Conservation (phyloP, 2,329 filamentous ascomycete species). For the Cladorrhinum sp. region DNA sequence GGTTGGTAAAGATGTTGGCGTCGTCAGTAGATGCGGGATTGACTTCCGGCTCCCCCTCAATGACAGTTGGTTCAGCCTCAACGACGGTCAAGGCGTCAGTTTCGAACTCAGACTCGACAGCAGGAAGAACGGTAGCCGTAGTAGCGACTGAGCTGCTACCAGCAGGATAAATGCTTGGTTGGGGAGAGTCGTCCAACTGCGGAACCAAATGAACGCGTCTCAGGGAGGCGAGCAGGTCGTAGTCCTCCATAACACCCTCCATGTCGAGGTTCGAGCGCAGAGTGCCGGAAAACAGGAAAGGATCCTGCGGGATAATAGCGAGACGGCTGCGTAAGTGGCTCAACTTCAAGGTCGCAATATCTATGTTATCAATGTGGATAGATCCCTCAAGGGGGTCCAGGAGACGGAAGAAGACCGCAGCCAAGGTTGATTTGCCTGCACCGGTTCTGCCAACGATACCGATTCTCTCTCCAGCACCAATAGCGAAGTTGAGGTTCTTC, state of each 20-base stretch:
- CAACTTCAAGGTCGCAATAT: constrained; percentile 58
- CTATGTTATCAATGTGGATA: constrained; percentile 46
- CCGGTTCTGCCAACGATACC: constrained; percentile 65
- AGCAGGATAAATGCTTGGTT: background rate
- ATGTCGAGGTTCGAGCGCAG: constrained; percentile 63
- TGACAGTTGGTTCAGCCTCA: constrained; percentile 22
- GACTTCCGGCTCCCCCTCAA: constrained; percentile 8
- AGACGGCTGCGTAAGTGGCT: constrained; percentile 59
- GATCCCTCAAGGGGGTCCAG: constrained; percentile 42
- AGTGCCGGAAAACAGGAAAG: constrained; percentile 64
- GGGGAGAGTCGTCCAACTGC: constrained; percentile 11
- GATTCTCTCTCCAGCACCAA: constrained; percentile 55
- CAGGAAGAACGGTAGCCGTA: background rate
- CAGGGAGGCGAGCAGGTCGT: constrained; percentile 58
- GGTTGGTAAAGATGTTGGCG: constrained; percentile 33
- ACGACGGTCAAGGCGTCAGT: constrained; percentile 11
- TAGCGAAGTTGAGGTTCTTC: constrained; percentile 37
- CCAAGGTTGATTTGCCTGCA: constrained; percentile 64
- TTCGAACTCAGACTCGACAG: constrained; percentile 8
- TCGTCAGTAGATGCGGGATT: background rate
- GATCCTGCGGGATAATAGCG: constrained; percentile 66
- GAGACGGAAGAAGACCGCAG: constrained; percentile 62
- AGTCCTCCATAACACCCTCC: constrained; percentile 57
- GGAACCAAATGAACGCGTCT: constrained; percentile 59
- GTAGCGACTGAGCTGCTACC: background rate